phyloP scores from a whole-genome alignment of 192 early-diverging fungal genomes.

The Diversispora eburnea region DNA sequence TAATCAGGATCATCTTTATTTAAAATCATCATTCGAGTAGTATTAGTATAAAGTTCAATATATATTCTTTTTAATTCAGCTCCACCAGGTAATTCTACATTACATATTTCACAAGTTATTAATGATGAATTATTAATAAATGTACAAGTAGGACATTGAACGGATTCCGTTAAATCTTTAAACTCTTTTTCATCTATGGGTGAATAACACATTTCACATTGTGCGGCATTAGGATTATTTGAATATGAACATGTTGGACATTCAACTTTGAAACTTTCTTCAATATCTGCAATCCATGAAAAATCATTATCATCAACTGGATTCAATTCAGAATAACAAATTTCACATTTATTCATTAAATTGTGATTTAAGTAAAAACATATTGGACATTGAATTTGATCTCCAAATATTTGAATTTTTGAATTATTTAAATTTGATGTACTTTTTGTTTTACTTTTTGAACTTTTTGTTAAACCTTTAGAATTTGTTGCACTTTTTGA shows the following conservation, averaged over 20 bases:
- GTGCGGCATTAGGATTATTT: background rate
- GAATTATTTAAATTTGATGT: background rate
- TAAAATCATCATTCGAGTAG: background rate
- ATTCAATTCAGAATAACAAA: background rate
- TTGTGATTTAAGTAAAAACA: background rate
- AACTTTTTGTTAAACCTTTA: too few species aligned
- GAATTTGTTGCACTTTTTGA: too few species aligned
- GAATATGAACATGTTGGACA: background rate
- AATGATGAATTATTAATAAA: background rate
- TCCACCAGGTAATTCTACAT: background rate
- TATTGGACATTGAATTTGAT: background rate
- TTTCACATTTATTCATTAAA: conserved; percentile 8
- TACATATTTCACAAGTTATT: background rate
- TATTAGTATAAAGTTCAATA: background rate
- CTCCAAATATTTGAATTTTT: background rate
- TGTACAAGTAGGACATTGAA: background rate
- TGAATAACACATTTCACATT: conserved; percentile 17
- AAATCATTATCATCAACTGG: background rate
- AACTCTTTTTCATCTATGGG: background rate
- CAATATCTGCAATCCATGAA: background rate
- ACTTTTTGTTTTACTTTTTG: background rate
- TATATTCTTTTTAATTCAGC: background rate
- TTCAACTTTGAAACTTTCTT: background rate
- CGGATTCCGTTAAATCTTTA: background rate
- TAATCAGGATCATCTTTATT: background rate